A percentile compares a stretch with the other conserved stretches of the same genome.
Evolutionary conservation across 78 protist genomes (phyloP).

Genomic region (Monocercomonoides exilis): DNA sequence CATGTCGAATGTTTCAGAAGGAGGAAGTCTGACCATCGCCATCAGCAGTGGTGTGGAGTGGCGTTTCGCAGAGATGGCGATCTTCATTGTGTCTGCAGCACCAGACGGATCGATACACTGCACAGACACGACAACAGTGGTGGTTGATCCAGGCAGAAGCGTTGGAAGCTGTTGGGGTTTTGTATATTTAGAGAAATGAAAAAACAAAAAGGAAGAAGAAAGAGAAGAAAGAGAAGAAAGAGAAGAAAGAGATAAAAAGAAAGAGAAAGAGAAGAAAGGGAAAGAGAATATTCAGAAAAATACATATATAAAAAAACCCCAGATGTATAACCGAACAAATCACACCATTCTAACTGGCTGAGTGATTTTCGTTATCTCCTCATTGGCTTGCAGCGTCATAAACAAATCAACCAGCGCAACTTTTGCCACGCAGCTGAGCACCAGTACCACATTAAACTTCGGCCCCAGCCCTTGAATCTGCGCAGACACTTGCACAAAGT

Average conservation of each 20-base stretch:
- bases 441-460: background rate
- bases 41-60: background rate
- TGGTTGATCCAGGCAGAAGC: background rate
- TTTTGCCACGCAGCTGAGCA: background rate
- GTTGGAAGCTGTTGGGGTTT: background rate
- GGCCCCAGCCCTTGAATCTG: background rate
- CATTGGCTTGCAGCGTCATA: too few species aligned
- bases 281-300: too few species aligned
- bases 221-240: too few species aligned
- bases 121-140: background rate
- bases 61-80: background rate
- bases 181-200: too few species aligned
- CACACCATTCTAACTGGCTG: too few species aligned
- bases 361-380: too few species aligned
- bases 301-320: too few species aligned
- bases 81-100: background rate
- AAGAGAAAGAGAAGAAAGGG: too few species aligned
- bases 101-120: background rate
- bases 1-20: background rate
- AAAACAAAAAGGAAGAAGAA: too few species aligned
- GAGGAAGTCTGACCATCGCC: background rate
- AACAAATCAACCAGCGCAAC: too few species aligned
- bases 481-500: background rate
- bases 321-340: too few species aligned
- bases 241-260: too few species aligned